Base-by-base conservation (phyloP, 2,329 filamentous ascomycete species). In the Aureobasidium musti region DNA sequence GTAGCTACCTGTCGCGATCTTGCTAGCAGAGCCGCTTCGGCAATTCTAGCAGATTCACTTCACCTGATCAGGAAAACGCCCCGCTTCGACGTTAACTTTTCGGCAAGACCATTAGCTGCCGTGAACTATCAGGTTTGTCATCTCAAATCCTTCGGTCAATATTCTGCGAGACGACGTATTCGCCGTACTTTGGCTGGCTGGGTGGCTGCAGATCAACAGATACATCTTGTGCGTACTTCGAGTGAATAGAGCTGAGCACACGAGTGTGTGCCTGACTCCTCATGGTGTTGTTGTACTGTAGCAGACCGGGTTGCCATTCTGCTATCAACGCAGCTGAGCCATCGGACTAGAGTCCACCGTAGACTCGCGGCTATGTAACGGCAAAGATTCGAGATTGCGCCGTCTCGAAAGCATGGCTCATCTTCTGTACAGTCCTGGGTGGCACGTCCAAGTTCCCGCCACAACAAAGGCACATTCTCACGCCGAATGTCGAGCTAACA, bases 81-180 rank as follows among this genome's bases (percentile, higher is more conserved):
- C 57, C 43, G 26, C 57, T 49, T 19, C 21, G 28, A n/a, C 19
- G 23, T 59, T 45, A 21, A 45, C 10, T 33, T 59, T 21, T 47
- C 57, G 37, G 54, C 57, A 37, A 47, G 30, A 2, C 30, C 30
- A 37, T 35, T 61, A 61, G 57, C 37, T 61, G 57, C 57, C 57
- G 57, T 61, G 41, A 8, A 61, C 57, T 49, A 61, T 61, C 28
- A 49, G 30, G 23, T 61, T 49, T 10, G 13, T 49, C 41, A n/a
- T 61, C n/a, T 2, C 5, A 17, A 14, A 61, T 47, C 57, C 57
- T 61, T 49, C 28, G n/a, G 41, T 43, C 21, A 23, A 23, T 61
- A 23, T 61, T 26, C 35, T 61, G 57, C 57, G 30, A 35, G 57
- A 26, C 57, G 41, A 61, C 57, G 57, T 49, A 35, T 33, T 45